A percentile compares a stretch with the other conserved stretches of the same genome.
These are phyloP conservation scores for Nemania sp. DNA, from an alignment of 2,329 filamentous ascomycete species.

Conservation along the genomic window DNA sequence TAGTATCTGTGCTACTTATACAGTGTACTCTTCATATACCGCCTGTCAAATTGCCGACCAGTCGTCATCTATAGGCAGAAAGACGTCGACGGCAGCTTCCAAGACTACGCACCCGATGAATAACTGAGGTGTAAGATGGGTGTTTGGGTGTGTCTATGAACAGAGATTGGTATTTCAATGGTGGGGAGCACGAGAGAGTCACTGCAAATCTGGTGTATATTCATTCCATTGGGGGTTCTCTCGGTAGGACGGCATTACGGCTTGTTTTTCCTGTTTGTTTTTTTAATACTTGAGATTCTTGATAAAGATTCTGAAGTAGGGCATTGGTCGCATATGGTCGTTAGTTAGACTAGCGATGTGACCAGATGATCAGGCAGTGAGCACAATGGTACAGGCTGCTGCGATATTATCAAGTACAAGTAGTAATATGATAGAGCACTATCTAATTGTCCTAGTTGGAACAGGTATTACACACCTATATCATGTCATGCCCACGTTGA, in stretches of 20 bases:
- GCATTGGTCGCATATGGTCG: constrained; percentile 43
- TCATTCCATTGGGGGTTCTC: constrained; percentile 48
- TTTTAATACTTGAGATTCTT: constrained; percentile 51
- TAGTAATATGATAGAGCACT: constrained; percentile 49
- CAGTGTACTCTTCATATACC: constrained; percentile 14
- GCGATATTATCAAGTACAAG: constrained; percentile 42
- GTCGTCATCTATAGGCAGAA: constrained; percentile 16
- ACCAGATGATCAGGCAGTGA: constrained; percentile 35
- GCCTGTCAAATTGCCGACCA: constrained; percentile 19
- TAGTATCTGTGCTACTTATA: constrained; percentile 30
- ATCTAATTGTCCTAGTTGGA: constrained; percentile 36
- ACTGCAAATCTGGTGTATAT: constrained; percentile 44
- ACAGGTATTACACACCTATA: constrained; percentile 12
- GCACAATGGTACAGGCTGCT: constrained; percentile 42
- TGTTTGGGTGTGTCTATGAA: constrained; percentile 17
- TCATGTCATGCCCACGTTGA: background rate
- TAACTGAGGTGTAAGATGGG: constrained; percentile 6
- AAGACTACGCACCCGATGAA: constrained; percentile 10
- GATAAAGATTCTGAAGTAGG: constrained; percentile 41
- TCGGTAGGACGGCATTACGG: constrained; percentile 46
- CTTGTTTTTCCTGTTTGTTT: constrained; percentile 32
- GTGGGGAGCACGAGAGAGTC: constrained; percentile 32
- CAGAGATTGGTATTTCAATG: constrained; percentile 28
- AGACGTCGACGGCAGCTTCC: background rate
- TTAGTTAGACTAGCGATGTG: constrained; percentile 37